Evolutionary conservation across 2,329 filamentous ascomycete species (phyloP).

Genomic region (Periconia sp.): DNA sequence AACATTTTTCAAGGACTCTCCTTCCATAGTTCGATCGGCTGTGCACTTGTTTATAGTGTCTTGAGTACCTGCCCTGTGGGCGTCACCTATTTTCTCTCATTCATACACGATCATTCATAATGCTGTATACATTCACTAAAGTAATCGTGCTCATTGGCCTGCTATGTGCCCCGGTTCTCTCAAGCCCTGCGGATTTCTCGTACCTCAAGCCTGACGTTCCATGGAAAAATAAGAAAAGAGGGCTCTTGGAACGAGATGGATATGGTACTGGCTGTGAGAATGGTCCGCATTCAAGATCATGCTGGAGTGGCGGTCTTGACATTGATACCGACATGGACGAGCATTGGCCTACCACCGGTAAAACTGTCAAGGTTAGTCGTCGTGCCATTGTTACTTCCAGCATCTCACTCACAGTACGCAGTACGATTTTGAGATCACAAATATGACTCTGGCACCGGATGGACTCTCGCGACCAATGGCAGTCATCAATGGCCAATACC

Average conservation of each 20-base stretch:
- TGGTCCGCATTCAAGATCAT: slow-evolving; percentile 29
- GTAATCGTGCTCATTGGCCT: slow-evolving; percentile 18
- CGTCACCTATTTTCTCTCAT: no score
- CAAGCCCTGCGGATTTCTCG: slow-evolving; percentile 19
- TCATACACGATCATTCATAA: no score
- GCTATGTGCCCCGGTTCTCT: slow-evolving; percentile 20
- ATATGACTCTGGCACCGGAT: slow-evolving; percentile 53
- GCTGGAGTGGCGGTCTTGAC: slow-evolving; percentile 43
- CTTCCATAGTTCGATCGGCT: no score
- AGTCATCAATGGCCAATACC: slow-evolving; percentile 55
- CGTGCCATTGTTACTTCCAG: background rate
- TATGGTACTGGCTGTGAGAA: slow-evolving; percentile 24
- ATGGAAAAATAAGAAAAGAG: slow-evolving; percentile 23
- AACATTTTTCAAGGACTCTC: no score
- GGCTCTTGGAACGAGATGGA: slow-evolving; percentile 18
- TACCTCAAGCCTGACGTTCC: slow-evolving; percentile 25
- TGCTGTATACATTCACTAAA: slow-evolving; percentile 1
- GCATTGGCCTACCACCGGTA: slow-evolving; percentile 51
- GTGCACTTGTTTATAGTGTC: no score
- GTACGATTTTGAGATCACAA: slow-evolving; percentile 53
- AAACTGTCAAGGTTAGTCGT: slow-evolving; percentile 33
- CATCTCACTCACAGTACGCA: slow-evolving; percentile 21
- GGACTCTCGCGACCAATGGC: slow-evolving; percentile 49
- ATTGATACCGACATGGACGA: slow-evolving; percentile 53
- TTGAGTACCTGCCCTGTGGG: no score